A percentile compares a stretch with the other conserved stretches of the same genome.
These are phyloP conservation scores for Auxenochlorella pyrenoidosa DNA, from an alignment of 139 green algal species.

Conservation along the genomic window DNA sequence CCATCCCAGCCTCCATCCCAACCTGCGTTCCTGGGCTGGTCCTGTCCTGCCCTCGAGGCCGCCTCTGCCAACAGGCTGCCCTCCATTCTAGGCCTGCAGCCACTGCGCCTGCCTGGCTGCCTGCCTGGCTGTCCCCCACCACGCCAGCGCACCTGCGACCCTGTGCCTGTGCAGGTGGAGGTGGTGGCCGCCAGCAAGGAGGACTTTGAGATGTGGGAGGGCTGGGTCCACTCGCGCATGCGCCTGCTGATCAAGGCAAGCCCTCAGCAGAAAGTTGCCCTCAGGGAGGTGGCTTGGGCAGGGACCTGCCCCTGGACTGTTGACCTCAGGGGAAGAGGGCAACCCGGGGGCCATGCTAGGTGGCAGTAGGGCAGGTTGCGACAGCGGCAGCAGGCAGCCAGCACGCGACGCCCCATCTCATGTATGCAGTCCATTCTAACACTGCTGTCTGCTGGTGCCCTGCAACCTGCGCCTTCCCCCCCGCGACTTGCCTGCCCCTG, in stretches of 20 bases:
- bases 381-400: background rate
- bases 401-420: no score
- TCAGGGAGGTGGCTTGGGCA: no score
- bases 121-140: background rate
- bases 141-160: background rate
- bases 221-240: constrained; percentile 88
- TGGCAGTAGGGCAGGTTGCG: background rate
- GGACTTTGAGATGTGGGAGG: constrained; percentile 86
- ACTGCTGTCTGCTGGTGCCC: background rate
- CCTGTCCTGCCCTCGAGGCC: no score
- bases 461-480: background rate
- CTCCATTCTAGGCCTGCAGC: no score
- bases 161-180: constrained; percentile 69
- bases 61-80: no score
- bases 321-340: no score
- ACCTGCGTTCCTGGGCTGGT: no score
- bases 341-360: no score
- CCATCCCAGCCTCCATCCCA: no score
- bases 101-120: background rate
- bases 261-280: no score
- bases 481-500: background rate
- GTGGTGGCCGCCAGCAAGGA: constrained; percentile 72
- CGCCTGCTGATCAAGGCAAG: constrained; percentile 71
- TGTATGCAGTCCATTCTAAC: background rate
- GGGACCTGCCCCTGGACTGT: no score